Evolutionary conservation across 352 stramenopile species (phyloP), one percentile per base, ranked within the genome.

Genomic region (Peronosclerospora sorghi): DNA sequence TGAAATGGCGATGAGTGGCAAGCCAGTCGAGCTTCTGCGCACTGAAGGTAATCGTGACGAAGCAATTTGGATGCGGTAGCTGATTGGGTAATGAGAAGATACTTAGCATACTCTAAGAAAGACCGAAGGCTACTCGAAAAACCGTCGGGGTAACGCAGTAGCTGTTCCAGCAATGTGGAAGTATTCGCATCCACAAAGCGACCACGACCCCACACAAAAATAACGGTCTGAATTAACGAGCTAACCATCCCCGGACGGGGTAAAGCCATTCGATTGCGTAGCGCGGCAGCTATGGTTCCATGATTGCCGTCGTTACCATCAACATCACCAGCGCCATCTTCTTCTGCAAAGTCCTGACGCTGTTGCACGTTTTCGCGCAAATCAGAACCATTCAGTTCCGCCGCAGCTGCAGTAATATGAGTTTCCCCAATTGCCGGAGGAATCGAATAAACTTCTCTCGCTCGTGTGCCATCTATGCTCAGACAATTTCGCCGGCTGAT

Each of bases 81-180:
- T 1, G 62, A 50, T 30, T 70, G 60, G 0, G 51, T 65, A 23
- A 66, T 62, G 1, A 66, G 42, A 7, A 86, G 43, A 38, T 70
- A 87, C 41, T 71, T 76, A 15, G 64, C 66, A 53, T 80, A 86
- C 44, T 90, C 74, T 27, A 85, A 39, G 27, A 87, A 82, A 10
- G 53, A 68, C 1, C 66, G 70, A 9, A 90, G 42, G 8, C 60
- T 59, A 1, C 43, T 46, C 8, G 69, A 51, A 40, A 83, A 61
- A 4, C 54, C 52, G 24, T 19, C 35, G 34, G 59, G 50, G 19
- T 62, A 45, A 12, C 54, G 48, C 18, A 76, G 41, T 32, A 80
- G 39, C 41, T 76, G n/a, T 13, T 18, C 37, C 26, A 81, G 39
- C 24, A 68, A 34, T 7, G 65, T 45, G 8, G 51, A 62, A 14